Base-by-base conservation (phyloP, 768 basidiomycete species). In the Suillus alpinus region DNA sequence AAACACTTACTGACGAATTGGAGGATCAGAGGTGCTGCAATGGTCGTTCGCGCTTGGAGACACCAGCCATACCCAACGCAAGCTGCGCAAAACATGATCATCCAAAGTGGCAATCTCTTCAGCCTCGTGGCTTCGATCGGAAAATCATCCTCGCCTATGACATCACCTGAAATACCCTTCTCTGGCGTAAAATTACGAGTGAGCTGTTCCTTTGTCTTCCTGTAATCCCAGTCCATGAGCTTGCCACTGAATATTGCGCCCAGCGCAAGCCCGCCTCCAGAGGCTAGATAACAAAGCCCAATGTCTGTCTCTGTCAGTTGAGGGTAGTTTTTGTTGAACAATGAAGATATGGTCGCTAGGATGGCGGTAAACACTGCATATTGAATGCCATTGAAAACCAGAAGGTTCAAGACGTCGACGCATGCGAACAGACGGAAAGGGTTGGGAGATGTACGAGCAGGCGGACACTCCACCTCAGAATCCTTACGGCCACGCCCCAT, bases 231-330 rank as follows among this genome's bases (percentile, higher is more conserved):
- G 65, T 93, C 87, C 6, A 91, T 69, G 14, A 88, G 65, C 57
- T 77, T 80, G 1, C 91, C 91, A 20, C 77, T 84, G 0, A 79
- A 46, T 16, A 76, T 69, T 13, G 83, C 81, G 10, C 89, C 87
- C 31, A 86, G 41, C 7, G 83, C 73, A 76, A 87, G 85, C 0
- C 91, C 92, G 10, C 83, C 80, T 6, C 90, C 91, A 59, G 87
- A 80, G 0, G 85, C 82, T 58, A 94, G 75, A 74, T 86, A 93
- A 69, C 87, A 91, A 3, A 93, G 72, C 1, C 92, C 92, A 51
- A 92, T 74, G 32, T 80, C 74, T 18, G 78, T 69, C 64, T 77
- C 77, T 59, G 62, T 73, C 20, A 81, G 72, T 53, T 59, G 77
- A 20, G 76, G 81, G 75, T 80, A 93, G 46, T 63, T 70, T 3